Percentiles rank a stretch among this genome's conserved stretches.
Evolutionary conservation across 345 rosid genomes (phyloP).

Genomic region (Acer yangbiense): DNA sequence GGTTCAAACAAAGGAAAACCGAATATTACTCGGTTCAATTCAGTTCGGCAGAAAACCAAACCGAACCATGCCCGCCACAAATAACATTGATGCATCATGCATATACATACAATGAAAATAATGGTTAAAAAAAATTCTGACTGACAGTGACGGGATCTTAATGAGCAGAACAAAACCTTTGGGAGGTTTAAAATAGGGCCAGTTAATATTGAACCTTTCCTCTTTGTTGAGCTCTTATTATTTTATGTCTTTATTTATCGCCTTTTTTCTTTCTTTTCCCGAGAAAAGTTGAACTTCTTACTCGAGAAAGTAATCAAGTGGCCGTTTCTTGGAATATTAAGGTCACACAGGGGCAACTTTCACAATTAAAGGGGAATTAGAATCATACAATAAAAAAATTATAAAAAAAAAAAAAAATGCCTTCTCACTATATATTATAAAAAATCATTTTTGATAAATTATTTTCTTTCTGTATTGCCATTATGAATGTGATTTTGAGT

Average conservation of each 20-base stretch:
- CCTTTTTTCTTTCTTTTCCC: neutral
- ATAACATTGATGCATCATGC: neutral
- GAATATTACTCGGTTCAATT: too few species aligned
- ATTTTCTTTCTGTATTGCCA: neutral
- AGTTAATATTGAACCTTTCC: neutral
- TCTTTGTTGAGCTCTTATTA: neutral
- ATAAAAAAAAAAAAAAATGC: neutral
- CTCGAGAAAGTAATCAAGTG: neutral
- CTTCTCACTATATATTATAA: neutral
- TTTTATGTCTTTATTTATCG: neutral
- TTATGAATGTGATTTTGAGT: conserved; percentile 1
- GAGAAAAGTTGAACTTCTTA: neutral
- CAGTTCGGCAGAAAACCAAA: too few species aligned
- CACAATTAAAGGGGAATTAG: neutral
- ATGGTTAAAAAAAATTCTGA: neutral
- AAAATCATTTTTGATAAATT: neutral
- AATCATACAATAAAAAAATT: neutral
- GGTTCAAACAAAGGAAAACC: too few species aligned
- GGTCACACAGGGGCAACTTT: neutral
- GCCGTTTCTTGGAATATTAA: neutral
- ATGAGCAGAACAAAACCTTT: neutral
- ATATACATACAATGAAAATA: neutral
- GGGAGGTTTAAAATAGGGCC: neutral
- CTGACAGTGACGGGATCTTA: neutral
- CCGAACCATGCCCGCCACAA: neutral